Evolutionary conservation across 768 basidiomycete species (phyloP).

Genomic region (Amanita jacksonii): DNA sequence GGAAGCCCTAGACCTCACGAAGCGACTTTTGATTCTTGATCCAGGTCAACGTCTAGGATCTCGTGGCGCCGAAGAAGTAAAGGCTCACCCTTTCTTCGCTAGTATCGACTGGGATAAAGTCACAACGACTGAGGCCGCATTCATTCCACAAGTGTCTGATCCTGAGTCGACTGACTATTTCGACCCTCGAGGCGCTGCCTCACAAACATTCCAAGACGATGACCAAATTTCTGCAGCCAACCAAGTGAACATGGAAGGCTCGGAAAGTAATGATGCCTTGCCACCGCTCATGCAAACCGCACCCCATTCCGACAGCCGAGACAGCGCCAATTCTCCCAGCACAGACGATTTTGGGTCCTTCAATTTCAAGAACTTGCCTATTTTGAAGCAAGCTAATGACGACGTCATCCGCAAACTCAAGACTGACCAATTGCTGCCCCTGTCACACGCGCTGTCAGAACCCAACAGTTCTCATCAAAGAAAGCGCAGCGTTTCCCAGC

Average conservation of each 20-base stretch:
- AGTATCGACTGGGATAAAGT: conserved; percentile 93
- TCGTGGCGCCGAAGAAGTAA: conserved; percentile 87
- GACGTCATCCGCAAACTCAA: conserved; percentile 94
- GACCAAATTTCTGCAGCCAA: conserved; percentile 52
- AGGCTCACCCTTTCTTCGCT: conserved; percentile 81
- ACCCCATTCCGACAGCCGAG: conserved; percentile 23
- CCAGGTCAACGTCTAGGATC: conserved; percentile 74
- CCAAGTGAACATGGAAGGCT: conserved; percentile 38
- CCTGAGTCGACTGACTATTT: conserved; percentile 99
- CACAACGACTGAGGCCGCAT: conserved; percentile 80
- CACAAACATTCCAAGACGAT: conserved; percentile 88
- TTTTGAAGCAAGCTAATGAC: conserved; percentile 97
- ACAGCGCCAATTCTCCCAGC: conserved; percentile 44
- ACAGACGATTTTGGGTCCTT: conserved; percentile 95
- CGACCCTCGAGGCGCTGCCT: conserved; percentile 88
- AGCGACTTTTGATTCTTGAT: conserved; percentile 73
- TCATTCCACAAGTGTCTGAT: conserved; percentile 91
- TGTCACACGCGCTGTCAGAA: conserved; percentile 66
- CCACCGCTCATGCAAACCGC: conserved; percentile 35
- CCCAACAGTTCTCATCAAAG: conserved; percentile 48
- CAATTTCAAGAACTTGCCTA: conserved; percentile 94
- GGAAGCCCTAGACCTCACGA: conserved; percentile 88
- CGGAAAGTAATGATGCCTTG: conserved; percentile 24
- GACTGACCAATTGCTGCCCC: conserved; percentile 78
- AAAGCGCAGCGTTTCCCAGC: conserved; percentile 73